Conservation (phyloP, 352 stramenopile genomes). For the Pythium chondricola region DNA sequence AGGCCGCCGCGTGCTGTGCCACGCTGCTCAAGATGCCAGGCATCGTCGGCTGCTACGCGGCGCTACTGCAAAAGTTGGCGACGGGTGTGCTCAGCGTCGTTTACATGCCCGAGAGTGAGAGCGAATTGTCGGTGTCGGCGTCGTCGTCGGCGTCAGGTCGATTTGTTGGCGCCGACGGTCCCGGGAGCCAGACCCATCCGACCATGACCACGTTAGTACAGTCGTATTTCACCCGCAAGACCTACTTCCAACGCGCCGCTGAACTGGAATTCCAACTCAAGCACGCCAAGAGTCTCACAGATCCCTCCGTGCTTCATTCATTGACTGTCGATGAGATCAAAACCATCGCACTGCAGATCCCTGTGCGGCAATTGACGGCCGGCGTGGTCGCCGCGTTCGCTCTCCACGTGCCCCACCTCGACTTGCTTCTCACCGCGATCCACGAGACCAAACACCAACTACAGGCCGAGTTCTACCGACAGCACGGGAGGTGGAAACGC, state of each 20-base stretch:
- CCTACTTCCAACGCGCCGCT: slow-evolving; percentile 61
- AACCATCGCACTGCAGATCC: slow-evolving; percentile 38
- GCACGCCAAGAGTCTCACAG: slow-evolving; percentile 33
- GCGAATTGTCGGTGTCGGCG: no score
- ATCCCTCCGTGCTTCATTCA: slow-evolving; percentile 29
- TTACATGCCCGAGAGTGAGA: slow-evolving; percentile 28
- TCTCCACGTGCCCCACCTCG: slow-evolving; percentile 12
- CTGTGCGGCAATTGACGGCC: slow-evolving; percentile 19
- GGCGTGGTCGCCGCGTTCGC: slow-evolving; percentile 13
- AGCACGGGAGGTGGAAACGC: slow-evolving; percentile 3
- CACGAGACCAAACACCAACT: slow-evolving; percentile 10
- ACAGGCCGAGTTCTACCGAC: slow-evolving; percentile 17
- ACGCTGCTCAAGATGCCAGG: slow-evolving; percentile 76
- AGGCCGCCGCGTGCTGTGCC: slow-evolving; percentile 67
- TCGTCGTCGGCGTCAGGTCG: no score
- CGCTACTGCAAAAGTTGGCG: slow-evolving; percentile 62
- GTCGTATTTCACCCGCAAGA: slow-evolving; percentile 42
- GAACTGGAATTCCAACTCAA: slow-evolving; percentile 46
- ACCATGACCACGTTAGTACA: slow-evolving; percentile 53
- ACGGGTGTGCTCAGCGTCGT: slow-evolving; percentile 48
- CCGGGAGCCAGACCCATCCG: no score
- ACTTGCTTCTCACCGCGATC: slow-evolving; percentile 7
- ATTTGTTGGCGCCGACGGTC: no score
- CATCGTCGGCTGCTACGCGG: slow-evolving; percentile 63
- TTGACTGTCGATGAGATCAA: slow-evolving; percentile 39